Conservation (phyloP, 805 yeast genomes). For the Saccharomycopsis fibuligera region DNA sequence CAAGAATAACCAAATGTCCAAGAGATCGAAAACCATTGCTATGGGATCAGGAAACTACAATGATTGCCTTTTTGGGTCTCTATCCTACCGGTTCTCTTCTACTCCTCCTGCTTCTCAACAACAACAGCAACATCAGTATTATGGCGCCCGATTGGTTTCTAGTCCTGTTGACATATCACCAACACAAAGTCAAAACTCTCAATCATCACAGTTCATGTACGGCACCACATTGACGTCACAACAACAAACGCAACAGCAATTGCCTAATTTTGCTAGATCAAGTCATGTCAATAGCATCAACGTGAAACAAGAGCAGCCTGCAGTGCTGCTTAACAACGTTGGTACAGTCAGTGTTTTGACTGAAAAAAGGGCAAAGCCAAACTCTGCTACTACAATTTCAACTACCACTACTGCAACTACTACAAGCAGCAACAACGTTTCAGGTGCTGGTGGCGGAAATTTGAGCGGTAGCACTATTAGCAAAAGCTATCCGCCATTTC, state of each 20-base stretch:
- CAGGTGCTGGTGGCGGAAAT: too few relatives aligned
- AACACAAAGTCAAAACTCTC: too few relatives aligned
- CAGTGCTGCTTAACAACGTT: too few relatives aligned
- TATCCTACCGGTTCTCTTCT: background rate
- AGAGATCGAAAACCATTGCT: conserved; percentile 1
- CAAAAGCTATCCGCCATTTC: background rate
- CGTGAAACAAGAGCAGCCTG: background rate
- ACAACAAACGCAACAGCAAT: too few relatives aligned
- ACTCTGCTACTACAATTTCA: background rate
- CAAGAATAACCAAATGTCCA: background rate
- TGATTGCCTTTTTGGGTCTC: background rate
- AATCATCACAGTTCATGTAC: too few relatives aligned
- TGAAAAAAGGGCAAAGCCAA: background rate
- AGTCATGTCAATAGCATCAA: background rate
- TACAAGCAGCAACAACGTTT: too few relatives aligned
- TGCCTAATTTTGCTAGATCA: too few relatives aligned
- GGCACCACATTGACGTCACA: too few relatives aligned
- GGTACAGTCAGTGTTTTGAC: background rate
- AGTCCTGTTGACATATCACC: too few relatives aligned
- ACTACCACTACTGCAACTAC: background rate
- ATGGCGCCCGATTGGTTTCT: background rate
- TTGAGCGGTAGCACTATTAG: background rate
- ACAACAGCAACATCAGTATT: background rate
- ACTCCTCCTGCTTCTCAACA: background rate
- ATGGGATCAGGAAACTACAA: background rate